Evolutionary conservation across 805 yeast genomes (phyloP).

Genomic region (Kluyveromyces starmeri): DNA sequence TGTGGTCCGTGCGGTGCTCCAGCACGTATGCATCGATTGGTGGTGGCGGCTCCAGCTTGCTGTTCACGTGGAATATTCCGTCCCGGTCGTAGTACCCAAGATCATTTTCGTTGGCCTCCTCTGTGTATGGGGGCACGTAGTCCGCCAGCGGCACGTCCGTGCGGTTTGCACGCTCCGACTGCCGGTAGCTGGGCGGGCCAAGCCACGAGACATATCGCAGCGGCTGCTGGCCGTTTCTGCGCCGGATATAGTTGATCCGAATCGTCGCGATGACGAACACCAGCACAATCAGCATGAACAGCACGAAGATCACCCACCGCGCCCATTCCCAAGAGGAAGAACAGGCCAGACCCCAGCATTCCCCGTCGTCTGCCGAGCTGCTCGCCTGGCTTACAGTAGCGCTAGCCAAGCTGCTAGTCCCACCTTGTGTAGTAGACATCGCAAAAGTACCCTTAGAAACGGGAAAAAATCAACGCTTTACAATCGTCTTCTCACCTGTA

Average conservation of each 20-base stretch:
- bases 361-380: background rate
- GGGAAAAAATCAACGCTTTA: background rate
- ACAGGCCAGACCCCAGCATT: conserved; percentile 16
- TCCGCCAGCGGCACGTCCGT: conserved; percentile 30
- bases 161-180: conserved; percentile 44
- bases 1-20: background rate
- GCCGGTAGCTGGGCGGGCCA: conserved; percentile 73
- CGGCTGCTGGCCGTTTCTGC: conserved; percentile 40
- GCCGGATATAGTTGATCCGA: conserved; percentile 45
- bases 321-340: conserved; percentile 31
- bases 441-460: background rate
- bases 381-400: background rate
- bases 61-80: conserved; percentile 42
- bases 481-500: no score
- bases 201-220: conserved; percentile 75
- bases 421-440: background rate
- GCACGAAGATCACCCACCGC: conserved; percentile 58
- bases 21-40: conserved; percentile 17
- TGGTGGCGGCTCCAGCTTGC: conserved; percentile 23
- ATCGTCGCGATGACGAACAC: conserved; percentile 43
- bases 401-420: background rate
- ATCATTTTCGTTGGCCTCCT: conserved; percentile 57
- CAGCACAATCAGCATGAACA: conserved; percentile 42
- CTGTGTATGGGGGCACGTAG: conserved; percentile 64
- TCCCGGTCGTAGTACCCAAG: conserved; percentile 65